Evolutionary conservation across 345 rosid species (phyloP), one percentile per base, ranked within the genome.

Genomic region (Citrus mangshanensis): DNA sequence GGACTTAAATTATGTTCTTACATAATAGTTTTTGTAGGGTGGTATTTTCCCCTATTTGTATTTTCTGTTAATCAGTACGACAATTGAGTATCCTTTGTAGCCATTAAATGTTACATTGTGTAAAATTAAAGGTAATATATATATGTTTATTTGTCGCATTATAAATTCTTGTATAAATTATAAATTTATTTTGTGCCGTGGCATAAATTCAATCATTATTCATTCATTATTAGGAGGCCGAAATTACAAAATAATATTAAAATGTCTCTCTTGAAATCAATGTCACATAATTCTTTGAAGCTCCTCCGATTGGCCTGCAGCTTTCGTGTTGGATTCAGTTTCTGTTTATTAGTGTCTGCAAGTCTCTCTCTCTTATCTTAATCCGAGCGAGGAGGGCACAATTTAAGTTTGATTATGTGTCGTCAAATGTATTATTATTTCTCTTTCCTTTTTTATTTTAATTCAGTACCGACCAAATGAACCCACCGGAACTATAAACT

Each of bases 101-200:
- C 82, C 64, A 40, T 72, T 58, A 49, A 69, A 78, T 77, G 74
- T 79, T 77, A 71, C 78, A 37, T 77, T 61, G 68, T 74, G 70
- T 82, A 79, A 79, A 81, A 79, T 78, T 68, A 51, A 58, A 60
- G 76, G 16, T 73, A 70, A 79, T 54, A 40, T 61, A 40, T 61
- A 37, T 60, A 13, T 46, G 16, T 35, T 6, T 24, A 5, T 37
- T 13, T 35, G 10, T 21, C 9, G 10, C 4, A 7, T 7, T 34
- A 37, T 35, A 9, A 34, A 5, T 70, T 6, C 0, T 21, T 7
- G 0, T 24, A 42, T 3, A 12, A 2, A 10, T 42, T 10, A 42
- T 2, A 10, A 3, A 12, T 42, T 12, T 12, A 13, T 46, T 12
- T 13, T 46, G 5, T 46, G 4, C 51, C 0, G 51, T 12, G 1